Base-by-base conservation (phyloP, 2,329 filamentous ascomycete genomes). In the Hansfordia pulvinata region DNA sequence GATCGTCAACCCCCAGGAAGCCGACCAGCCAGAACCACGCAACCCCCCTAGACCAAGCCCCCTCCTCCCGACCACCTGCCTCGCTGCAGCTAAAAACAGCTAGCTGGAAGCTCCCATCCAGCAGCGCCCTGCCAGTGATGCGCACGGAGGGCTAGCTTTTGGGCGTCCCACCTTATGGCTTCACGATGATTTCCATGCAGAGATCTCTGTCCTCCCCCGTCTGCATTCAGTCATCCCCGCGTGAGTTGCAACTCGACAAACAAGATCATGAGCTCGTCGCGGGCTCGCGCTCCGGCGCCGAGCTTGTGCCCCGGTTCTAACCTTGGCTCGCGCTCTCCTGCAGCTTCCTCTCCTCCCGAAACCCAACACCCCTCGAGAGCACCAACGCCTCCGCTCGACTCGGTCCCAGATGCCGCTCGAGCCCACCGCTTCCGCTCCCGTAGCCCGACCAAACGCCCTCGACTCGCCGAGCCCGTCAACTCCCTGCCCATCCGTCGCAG, bases 141-240 rank as follows among this genome's bases (percentile, higher is more conserved):
- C 55, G 53, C 44, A 40, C 41, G 47, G 44, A 44, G 35, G 38
- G 43, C 41, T 34, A 30, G 28, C 29, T 31, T 22, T 33, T 37
- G 31, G 30, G 31, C 38, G 35, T 37, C 26, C 29, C 39, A 36
- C 43, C 49, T 44, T 44, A 62, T 62, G 58, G 54, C 50, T 50
- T 52, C 60, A 64, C 49, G 52, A 70, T 71, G 63, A 64, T 67
- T 48, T 64, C 66, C 52, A 69, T 71, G 66, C 64, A 72, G 54
- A 64, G 64, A 42, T 71, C 68, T 36, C 56, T 66, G 35, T 75
- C 72, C 38, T 74, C 71, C 50, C 65, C 69, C 41, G 68, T 69
- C 52, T 62, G 62, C 54, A 58, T 62, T 38, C 59, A 62, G 43
- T 57, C 64, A 39, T 64, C 66, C 51, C 56, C 63, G 44, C 62